Evolutionary conservation across 768 basidiomycete species (phyloP).

Genomic region (Tricholoma flavovirens): DNA sequence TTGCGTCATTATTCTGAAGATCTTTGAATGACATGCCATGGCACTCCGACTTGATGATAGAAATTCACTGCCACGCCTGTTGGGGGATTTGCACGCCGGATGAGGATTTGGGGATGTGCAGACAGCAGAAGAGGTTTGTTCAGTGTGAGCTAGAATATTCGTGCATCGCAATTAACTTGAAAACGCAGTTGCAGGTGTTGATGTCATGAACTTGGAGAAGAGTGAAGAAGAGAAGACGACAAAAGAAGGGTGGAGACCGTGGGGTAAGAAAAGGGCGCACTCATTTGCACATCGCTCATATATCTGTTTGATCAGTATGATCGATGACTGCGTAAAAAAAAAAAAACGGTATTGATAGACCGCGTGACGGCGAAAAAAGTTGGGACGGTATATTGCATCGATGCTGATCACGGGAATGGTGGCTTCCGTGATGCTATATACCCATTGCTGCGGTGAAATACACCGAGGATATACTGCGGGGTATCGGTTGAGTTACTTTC

Average conservation of each 20-base stretch:
- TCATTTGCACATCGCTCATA: too few species aligned
- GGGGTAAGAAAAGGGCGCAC: not conserved
- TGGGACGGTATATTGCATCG: too few species aligned
- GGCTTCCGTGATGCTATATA: not conserved
- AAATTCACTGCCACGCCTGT: not conserved
- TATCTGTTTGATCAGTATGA: not conserved
- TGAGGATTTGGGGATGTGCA: too few species aligned
- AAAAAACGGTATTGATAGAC: not conserved
- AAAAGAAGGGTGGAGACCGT: not conserved
- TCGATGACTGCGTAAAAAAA: not conserved
- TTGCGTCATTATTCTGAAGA: too few species aligned
- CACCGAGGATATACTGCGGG: not conserved
- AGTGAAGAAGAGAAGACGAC: not conserved
- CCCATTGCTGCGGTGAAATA: not conserved
- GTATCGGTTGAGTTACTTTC: not conserved
- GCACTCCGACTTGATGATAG: not conserved
- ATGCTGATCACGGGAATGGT: not conserved
- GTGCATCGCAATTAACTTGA: not conserved
- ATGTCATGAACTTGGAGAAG: too few species aligned
- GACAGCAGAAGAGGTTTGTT: too few species aligned
- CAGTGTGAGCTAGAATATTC: not conserved
- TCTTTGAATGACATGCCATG: too few species aligned
- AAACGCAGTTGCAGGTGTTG: too few species aligned
- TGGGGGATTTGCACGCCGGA: not conserved
- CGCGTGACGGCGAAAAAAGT: not conserved